Evolutionary conservation across 176 grass and related monocot species (phyloP).

Genomic region (Oryza glaberrima): DNA sequence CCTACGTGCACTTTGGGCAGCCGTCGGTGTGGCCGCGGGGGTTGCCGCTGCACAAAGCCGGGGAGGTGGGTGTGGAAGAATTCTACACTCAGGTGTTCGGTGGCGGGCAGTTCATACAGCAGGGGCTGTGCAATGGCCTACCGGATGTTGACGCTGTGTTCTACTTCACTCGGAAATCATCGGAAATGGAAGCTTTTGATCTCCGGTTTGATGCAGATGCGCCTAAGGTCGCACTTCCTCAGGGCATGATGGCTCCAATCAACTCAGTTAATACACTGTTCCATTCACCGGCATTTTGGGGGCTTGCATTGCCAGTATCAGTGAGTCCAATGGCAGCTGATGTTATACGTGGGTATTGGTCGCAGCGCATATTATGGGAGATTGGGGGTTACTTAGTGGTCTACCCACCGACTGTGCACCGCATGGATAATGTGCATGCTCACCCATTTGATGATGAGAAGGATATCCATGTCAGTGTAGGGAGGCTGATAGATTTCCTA

Average conservation of each 20-base stretch:
- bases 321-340: constrained; percentile 88
- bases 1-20: constrained; percentile 90
- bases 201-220: constrained; percentile 63
- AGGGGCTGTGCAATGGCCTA: constrained; percentile 82
- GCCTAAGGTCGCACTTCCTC: constrained; percentile 79
- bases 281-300: constrained; percentile 91
- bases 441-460: constrained; percentile 81
- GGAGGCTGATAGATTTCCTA: constrained; percentile 78
- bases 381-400: constrained; percentile 77
- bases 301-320: constrained; percentile 70
- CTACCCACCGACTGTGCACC: constrained; percentile 79
- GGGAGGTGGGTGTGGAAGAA: constrained; percentile 67
- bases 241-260: constrained; percentile 74
- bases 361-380: constrained; percentile 86
- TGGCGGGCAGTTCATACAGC: constrained; percentile 86
- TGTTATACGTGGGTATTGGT: constrained; percentile 88
- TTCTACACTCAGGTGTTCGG: constrained; percentile 84
- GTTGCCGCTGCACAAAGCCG: constrained; percentile 76
- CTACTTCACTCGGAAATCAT: constrained; percentile 88
- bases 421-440: constrained; percentile 55
- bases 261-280: constrained; percentile 87
- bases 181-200: constrained; percentile 49
- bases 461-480: constrained; percentile 90
- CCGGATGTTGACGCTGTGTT: constrained; percentile 85
- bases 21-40: constrained; percentile 89